These are phyloP conservation scores for Pseudevernia furfuracea DNA, from an alignment of 495 filamentous ascomycete genomes.

Conservation along the genomic window DNA sequence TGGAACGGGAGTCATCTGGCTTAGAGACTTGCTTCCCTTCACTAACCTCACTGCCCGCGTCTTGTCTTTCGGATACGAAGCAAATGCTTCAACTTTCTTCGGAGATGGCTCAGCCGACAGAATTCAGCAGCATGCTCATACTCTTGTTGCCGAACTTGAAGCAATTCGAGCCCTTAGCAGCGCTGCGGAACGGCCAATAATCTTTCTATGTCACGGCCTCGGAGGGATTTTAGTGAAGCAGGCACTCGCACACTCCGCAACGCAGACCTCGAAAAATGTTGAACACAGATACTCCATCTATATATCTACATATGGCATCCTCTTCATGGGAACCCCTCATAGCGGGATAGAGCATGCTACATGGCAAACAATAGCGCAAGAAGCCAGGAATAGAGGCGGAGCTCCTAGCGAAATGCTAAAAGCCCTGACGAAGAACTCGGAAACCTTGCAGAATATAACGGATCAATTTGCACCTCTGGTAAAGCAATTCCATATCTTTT, in stretches of 20 bases:
- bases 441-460: constrained; percentile 32
- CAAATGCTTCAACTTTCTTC: constrained; percentile 17
- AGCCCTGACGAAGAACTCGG: constrained; percentile 24
- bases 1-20: constrained; percentile 19
- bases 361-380: constrained; percentile 13
- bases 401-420: constrained; percentile 14
- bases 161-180: constrained; percentile 23
- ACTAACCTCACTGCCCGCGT: constrained; percentile 13
- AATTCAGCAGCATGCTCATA: constrained; percentile 23
- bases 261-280: constrained; percentile 19
- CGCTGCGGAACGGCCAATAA: constrained; percentile 30
- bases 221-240: constrained; percentile 41
- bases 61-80: constrained; percentile 15
- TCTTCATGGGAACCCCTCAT: constrained; percentile 35
- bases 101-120: constrained; percentile 21
- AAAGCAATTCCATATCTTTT: constrained; percentile 32
- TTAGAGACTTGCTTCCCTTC: constrained; percentile 19
- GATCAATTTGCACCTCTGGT: constrained; percentile 34
- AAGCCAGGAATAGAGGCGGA: background rate
- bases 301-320: constrained; percentile 29
- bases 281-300: constrained; percentile 30
- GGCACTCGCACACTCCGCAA: constrained; percentile 29
- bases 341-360: constrained; percentile 11
- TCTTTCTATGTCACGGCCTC: constrained; percentile 45
- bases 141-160: constrained; percentile 29